Base-by-base conservation (phyloP, 2,329 filamentous ascomycete species). In the Cladorrhinum sp. region DNA sequence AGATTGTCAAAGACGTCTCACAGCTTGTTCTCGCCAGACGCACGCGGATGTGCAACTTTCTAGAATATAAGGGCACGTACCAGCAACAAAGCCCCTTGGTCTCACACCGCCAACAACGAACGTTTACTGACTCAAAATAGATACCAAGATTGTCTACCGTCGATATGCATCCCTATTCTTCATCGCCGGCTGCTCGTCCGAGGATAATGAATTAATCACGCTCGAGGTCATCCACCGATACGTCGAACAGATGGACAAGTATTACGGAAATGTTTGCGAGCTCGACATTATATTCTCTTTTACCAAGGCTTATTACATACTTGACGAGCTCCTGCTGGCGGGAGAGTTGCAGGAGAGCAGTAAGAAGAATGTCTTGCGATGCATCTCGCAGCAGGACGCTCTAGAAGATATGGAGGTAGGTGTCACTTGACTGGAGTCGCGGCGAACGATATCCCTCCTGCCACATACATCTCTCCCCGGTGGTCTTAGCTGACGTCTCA, bases 211-310 rank as follows among this genome's bases (percentile, higher is more conserved):
- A 75, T 81, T 99, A 73, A 97, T 98, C 75, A 96, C 92, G 23
- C 91, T 99, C 73, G 95, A 99, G 77, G 92, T 99, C 73, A 96
- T 99, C 71, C 95, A 99, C 77, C 92, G 95, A 78, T 99, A 99
- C 75, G 95, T 99, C 73, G 95, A 99, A 78, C 95, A 99, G 79
- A 99, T 99, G 95, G 95, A 99, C 83, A 99, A 99, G 77, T 99
- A 99, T 81, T 99, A 98, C 77, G 95, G 95, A 76, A 99, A 99
- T 76, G 95, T 99, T 62, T 99, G 95, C 87, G 95, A 99, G 80
- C 85, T 99, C 66, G 93, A 98, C 76, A 97, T 98, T 78, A 99
- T 99, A 76, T 99, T 99, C 85, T 98, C 96, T 75, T 99, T 99
- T 76, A 96, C 96, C 70, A 99, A 99, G 78, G 95, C 95, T 62